phyloP scores from a whole-genome alignment of 129 eudicot species.

The Flaveria robusta region DNA sequence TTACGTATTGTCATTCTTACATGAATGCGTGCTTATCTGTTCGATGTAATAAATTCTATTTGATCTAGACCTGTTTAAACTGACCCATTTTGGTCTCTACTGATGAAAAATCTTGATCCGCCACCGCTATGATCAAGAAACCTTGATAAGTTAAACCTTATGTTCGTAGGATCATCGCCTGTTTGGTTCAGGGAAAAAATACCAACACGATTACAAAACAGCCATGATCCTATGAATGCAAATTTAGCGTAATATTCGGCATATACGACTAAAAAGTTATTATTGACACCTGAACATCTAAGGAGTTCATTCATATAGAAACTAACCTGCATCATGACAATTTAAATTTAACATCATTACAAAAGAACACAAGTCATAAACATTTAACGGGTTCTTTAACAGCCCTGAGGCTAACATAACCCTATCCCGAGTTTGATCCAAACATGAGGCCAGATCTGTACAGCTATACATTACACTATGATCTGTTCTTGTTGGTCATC shows the following conservation, averaged over 20 bases:
- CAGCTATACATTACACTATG: slow-evolving; percentile 32
- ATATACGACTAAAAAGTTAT: slow-evolving; percentile 5
- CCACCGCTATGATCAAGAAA: background rate
- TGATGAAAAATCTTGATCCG: too few species aligned
- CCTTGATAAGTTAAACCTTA: too few species aligned
- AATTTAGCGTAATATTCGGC: background rate
- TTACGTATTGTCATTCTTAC: background rate
- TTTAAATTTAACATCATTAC: background rate
- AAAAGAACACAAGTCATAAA: slow-evolving; percentile 19
- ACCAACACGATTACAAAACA: too few species aligned
- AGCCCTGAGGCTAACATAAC: slow-evolving; percentile 10
- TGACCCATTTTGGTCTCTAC: too few species aligned
- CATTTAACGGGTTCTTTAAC: slow-evolving; percentile 14
- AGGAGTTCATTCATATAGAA: slow-evolving; percentile 13
- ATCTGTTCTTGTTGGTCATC: slow-evolving; percentile 56
- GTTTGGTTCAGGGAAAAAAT: too few species aligned
- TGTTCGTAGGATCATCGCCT: too few species aligned
- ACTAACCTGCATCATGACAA: background rate
- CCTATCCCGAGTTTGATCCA: slow-evolving; percentile 28
- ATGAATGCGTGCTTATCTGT: too few species aligned
- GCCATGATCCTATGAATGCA: background rate
- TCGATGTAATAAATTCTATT: too few species aligned
- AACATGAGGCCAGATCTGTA: slow-evolving; percentile 34
- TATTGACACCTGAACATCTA: background rate
- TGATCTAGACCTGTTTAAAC: too few species aligned